Evolutionary conservation across 2,329 filamentous ascomycete species (phyloP).

Genomic region (Aspergillus sp.): DNA sequence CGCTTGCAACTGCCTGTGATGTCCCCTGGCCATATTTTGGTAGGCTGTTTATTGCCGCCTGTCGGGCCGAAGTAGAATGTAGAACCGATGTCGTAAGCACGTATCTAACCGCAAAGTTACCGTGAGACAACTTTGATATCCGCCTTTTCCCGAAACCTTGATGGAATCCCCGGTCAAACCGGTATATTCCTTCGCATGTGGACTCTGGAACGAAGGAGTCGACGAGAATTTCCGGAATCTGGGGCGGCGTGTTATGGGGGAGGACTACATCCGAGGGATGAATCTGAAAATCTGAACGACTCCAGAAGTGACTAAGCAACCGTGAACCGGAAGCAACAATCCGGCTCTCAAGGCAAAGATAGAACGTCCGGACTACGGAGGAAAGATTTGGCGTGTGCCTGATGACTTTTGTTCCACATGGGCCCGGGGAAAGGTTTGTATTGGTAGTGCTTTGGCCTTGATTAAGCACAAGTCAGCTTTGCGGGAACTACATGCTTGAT

Average conservation of each 20-base stretch:
- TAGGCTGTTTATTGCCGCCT: conserved; percentile 18
- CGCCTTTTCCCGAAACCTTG: conserved; percentile 38
- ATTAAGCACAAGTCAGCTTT: background rate
- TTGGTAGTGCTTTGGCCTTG: background rate
- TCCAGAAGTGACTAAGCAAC: background rate
- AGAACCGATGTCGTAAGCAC: conserved; percentile 10
- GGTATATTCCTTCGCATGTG: conserved; percentile 15
- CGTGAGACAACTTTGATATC: conserved; percentile 24
- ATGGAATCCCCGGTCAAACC: conserved; percentile 16
- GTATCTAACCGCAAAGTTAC: conserved; percentile 16
- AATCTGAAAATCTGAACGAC: background rate
- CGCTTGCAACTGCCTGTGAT: conserved; percentile 7
- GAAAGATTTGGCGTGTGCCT: background rate
- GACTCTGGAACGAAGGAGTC: conserved; percentile 3
- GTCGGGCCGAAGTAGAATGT: conserved; percentile 30
- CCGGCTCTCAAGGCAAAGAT: background rate
- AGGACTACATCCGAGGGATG: background rate
- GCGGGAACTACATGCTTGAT: background rate
- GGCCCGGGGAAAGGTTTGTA: background rate
- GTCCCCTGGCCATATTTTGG: background rate
- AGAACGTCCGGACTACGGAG: background rate
- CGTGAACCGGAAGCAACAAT: background rate
- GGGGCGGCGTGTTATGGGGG: background rate
- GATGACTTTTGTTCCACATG: background rate
- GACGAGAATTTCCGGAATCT: conserved; percentile 30